Evolutionary conservation across 345 rosid genomes (phyloP), one percentile per base, ranked within the genome.

Genomic region (Eucalyptus rudis): DNA sequence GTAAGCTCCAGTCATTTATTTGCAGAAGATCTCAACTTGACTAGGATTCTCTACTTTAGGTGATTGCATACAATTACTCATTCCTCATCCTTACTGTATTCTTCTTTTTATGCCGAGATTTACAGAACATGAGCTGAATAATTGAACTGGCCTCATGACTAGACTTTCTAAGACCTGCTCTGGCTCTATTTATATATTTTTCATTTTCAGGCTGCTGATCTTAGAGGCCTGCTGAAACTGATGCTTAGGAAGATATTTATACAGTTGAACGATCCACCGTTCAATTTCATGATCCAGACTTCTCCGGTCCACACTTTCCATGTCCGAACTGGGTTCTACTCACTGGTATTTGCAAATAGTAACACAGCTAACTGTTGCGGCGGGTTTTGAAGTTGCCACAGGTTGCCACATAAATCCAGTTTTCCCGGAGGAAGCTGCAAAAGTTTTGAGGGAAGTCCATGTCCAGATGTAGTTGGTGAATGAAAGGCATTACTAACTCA

Each of bases 351-450:
- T 96, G 79, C 97, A 93, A 93, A 95, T 95, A 13, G 93, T 95
- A 45, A 97, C 99, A 64, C 98, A 94, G 85, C 90, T 96, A 90
- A 90, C 93, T 47, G 92, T 94, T 84, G 94, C 94, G 4, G 99
- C 94, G 31, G 99, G 99, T 8, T 97, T 97, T 90, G 99, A 96
- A 91, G 92, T 96, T 3, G 97, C 96, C 68, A 81, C 94, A 2
- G 98, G 98, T 33, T 98, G 99, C 90, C 96, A 93, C 92, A 96
- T 98, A 54, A 98, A 98, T 89, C 97, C 97, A 45, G 96, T 97
- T 91, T 97, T 95, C 87, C 96, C 98, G 0, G 97, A 97, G 93
- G 99, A 94, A 89, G 99, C 97, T 40, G 96, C 97, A 13, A 92
- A 96, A 90, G 92, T 98, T 88, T 64, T 96, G 89, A 92, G 95